Percentiles rank a stretch among this genome's conserved stretches.
phyloP scores from a whole-genome alignment of 2,329 filamentous ascomycete species.

The Paecilomyces sp. region DNA sequence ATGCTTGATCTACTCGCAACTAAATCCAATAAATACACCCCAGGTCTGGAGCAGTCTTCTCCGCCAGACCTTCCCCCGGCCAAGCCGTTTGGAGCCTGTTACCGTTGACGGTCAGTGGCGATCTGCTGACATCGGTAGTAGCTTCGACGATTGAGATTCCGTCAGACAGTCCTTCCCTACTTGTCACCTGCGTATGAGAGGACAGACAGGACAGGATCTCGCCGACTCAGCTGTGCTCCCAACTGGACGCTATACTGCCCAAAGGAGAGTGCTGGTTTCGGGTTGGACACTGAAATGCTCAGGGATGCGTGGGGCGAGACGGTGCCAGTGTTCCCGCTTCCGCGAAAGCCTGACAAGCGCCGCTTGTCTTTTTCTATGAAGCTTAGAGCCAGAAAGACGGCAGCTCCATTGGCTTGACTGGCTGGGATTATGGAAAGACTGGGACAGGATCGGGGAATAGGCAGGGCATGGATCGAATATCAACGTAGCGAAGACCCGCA shows the following conservation, averaged over 20 bases:
- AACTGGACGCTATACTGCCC: not conserved
- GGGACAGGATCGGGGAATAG: not conserved
- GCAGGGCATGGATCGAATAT: not conserved
- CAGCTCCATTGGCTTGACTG: not conserved
- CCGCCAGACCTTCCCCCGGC: not conserved
- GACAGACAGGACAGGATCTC: not conserved
- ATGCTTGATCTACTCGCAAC: too few species aligned
- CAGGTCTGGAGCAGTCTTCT: not conserved
- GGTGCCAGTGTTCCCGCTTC: not conserved
- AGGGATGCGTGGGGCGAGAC: not conserved
- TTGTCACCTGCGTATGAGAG: not conserved
- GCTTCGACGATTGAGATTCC: not conserved
- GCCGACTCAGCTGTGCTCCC: not conserved
- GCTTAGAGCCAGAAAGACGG: not conserved
- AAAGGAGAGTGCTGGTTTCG: not conserved
- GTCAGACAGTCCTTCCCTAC: not conserved
- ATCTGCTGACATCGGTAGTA: not conserved
- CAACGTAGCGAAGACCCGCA: not conserved
- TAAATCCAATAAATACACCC: not conserved
- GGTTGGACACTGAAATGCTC: not conserved
- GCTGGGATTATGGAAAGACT: not conserved
- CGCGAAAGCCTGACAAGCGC: constrained; percentile 1
- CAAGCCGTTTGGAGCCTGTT: not conserved
- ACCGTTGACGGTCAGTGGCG: not conserved
- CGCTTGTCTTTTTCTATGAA: not conserved